Conservation (phyloP, 2,329 filamentous ascomycete genomes). For the Ceratocystis papillata region DNA sequence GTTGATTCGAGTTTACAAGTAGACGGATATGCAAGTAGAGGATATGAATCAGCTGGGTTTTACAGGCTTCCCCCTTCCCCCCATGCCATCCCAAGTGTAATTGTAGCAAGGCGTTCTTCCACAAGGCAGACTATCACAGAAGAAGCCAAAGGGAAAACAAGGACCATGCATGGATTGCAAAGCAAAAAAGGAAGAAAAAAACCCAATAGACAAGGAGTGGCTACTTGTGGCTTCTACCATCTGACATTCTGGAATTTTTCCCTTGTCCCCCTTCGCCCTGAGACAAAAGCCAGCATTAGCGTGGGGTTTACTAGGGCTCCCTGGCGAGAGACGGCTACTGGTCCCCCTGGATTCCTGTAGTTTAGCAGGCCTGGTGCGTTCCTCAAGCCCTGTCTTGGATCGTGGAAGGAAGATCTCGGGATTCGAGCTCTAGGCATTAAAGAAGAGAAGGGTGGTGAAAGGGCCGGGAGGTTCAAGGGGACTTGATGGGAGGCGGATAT, state of each 20-base stretch:
- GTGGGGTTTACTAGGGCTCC: slow-evolving; percentile 8
- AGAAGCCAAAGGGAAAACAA: too few relatives aligned
- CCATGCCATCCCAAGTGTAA: not conserved
- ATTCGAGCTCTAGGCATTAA: not conserved
- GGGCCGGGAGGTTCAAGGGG: not conserved
- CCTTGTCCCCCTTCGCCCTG: not conserved
- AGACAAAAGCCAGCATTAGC: slow-evolving; percentile 2
- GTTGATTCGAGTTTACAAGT: too few relatives aligned
- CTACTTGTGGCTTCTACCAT: not conserved
- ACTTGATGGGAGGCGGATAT: not conserved
- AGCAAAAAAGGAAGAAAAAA: not conserved
- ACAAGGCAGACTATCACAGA: not conserved
- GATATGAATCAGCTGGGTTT: too few relatives aligned
- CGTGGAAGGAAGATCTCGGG: slow-evolving; percentile 5
- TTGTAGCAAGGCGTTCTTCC: not conserved
- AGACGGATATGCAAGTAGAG: too few relatives aligned
- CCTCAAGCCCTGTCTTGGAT: slow-evolving; percentile 10
- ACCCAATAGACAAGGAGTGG: not conserved
- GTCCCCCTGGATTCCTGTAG: not conserved
- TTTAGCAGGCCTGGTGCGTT: not conserved
- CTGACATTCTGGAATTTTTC: slow-evolving; percentile 1
- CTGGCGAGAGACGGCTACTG: not conserved
- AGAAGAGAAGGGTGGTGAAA: not conserved
- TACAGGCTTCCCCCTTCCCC: not conserved
- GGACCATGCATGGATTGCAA: not conserved